Evolutionary conservation across 805 yeast species (phyloP), one percentile per base, ranked within the genome.

Genomic region (Torulaspora franciscae): DNA sequence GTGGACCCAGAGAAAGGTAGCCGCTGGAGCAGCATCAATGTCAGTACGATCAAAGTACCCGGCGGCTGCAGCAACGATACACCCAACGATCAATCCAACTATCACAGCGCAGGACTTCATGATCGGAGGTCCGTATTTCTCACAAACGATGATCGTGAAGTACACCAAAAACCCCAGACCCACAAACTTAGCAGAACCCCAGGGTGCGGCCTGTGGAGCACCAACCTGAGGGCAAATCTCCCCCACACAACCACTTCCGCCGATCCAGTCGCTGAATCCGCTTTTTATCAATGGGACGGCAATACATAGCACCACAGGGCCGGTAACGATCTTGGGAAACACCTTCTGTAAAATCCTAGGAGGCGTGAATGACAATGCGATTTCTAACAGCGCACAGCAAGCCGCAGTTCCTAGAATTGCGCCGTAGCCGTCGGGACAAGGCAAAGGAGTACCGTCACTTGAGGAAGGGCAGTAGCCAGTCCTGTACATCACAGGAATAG

Each of bases 21-120:
- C 93, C 37, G 77, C 87, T 17, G 95, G 95, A 9, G 96, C 95
- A 26, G 67, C 68, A 43, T 76, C 76, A 53, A 89, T 83, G 13
- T 68, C 58, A 3, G 71, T 57, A 42, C 71, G 67, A 50, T 75
- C 74, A 61, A 88, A 89, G 69, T 89, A 89, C 24, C 90, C 90
- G 64, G 85, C 77, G 7, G 91, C 96, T 48, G 95, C 95, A 29
- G 93, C 95, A 38, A 89, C 93, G 49, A 89, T 85, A 71, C 96
- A 88, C 26, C 96, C 96, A 29, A 86, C 80, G 23, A 90, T 68
- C 47, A 89, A 71, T 29, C 96, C 96, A 32, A 82, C 68, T 55
- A 89, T 85, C 41, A 89, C 95, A 1, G 96, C 93, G 75, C 96
- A 88, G 1, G 95, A 85, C 61, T 85, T 87, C 93, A 89, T 85